Base-by-base conservation (phyloP, 345 rosid genomes). In the Rhizophora mangle region DNA sequence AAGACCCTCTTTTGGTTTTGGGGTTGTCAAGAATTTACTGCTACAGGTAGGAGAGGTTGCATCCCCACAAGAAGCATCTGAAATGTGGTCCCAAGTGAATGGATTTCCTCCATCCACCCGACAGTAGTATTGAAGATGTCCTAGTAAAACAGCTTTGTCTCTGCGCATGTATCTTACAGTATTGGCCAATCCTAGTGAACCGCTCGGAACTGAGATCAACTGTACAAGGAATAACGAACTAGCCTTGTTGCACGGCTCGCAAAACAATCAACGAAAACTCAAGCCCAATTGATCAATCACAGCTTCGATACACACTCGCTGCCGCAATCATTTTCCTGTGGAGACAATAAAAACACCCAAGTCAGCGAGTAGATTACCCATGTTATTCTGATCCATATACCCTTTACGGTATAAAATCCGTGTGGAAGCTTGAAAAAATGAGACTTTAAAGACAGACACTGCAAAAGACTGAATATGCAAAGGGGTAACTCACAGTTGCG, bases 301-400 rank as follows among this genome's bases (percentile, higher is more conserved):
- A 75, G 72, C 78, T 64, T 72, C 72, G 73, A 72, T 73, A 36
- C 22, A 56, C 60, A 56, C 69, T 53, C 63, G 57, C 67, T 63
- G 56, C 73, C 67, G 46, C 64, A 55, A 8, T 29, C 31, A 68
- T 63, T 78, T 77, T 64, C 85, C 82, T 75, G 79, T 26, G 37
- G 52, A 67, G 64, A 55, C 16, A 27, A 24, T 16, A 24, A 56
- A 15, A 10, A 56, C 24, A 56, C 16, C 16, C 60, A 11, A 56
- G 60, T 56, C 16, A 56, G 60, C 15, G 16, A 13, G 49, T 43
- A 13, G 4, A 43, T 43, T 43, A 34, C 47, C 16, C 47, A 11
- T 11, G 47, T 7, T 11, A 43, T 13, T 43, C 16, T 43, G 47
- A 43, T 39, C 13, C 15, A 39, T 39, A 2, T 43, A 43, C 18